Conservation (phyloP, 1,284 basidiomycete genomes). For the Heterobasidion occidentale region DNA sequence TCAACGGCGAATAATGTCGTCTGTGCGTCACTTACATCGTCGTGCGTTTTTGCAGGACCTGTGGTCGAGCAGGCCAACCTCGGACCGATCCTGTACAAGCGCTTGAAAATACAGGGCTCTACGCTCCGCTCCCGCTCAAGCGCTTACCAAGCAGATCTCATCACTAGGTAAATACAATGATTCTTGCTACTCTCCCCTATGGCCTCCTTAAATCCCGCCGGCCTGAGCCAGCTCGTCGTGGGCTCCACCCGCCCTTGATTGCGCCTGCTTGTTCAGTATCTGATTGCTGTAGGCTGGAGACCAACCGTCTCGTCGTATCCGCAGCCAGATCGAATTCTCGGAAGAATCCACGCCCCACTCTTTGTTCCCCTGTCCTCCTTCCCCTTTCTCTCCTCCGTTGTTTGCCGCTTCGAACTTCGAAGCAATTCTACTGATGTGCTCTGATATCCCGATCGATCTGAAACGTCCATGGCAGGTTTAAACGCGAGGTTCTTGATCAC, state of each 20-base stretch:
- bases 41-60: constrained; percentile 37
- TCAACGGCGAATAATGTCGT: neutral
- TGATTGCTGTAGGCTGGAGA: too few relatives aligned
- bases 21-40: neutral
- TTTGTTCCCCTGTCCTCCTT: too few relatives aligned
- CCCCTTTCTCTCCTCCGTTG: too few relatives aligned
- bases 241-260: neutral
- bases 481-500: constrained; percentile 41
- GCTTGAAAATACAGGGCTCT: constrained; percentile 84
- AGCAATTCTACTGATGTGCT: too few relatives aligned
- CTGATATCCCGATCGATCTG: neutral
- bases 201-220: too few relatives aligned
- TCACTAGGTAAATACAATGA: constrained; percentile 33
- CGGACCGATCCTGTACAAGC: constrained; percentile 71
- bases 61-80: constrained; percentile 62
- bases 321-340: too few relatives aligned
- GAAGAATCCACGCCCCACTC: too few relatives aligned
- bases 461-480: constrained; percentile 22
- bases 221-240: too few relatives aligned
- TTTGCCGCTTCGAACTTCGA: too few relatives aligned
- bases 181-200: neutral
- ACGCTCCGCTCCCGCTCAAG: constrained; percentile 77
- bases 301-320: too few relatives aligned
- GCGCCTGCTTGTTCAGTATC: too few relatives aligned
- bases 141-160: constrained; percentile 76